These are phyloP conservation scores for Cystobasidium onofrii DNA, from an alignment of 768 basidiomycete species.

Conservation along the genomic window DNA sequence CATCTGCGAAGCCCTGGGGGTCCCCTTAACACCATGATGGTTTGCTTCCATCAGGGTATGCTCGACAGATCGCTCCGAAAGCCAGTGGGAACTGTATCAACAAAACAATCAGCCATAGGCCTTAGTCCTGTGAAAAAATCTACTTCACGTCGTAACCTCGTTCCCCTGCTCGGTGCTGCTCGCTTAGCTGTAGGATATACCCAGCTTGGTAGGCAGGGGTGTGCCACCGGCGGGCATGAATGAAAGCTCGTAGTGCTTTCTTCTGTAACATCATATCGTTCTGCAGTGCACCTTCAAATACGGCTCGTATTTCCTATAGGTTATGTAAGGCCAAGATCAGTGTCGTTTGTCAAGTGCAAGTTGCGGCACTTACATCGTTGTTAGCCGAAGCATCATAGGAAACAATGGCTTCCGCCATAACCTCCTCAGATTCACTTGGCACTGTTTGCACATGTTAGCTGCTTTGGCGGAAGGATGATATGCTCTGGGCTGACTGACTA, in stretches of 20 bases:
- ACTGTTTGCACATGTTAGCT: not conserved
- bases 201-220: constrained; percentile 10
- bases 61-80: constrained; percentile 6
- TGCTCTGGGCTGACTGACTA: not conserved
- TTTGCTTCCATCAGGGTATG: constrained; percentile 10
- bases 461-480: too few relatives aligned
- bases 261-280: not conserved
- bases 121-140: not conserved
- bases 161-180: constrained; percentile 15
- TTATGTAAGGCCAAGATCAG: not conserved
- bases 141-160: constrained; percentile 21
- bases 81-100: constrained; percentile 9
- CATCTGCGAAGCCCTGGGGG: too few relatives aligned
- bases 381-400: not conserved
- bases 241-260: constrained; percentile 22
- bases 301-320: not conserved
- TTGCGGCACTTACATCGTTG: not conserved
- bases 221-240: constrained; percentile 17
- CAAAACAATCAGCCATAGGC: not conserved
- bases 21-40: constrained; percentile 20
- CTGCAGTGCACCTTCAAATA: not conserved
- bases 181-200: constrained; percentile 9
- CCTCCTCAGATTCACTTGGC: constrained; percentile 18
- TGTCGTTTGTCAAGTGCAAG: not conserved
- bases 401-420: not conserved